These are phyloP conservation scores for Leishmania arabica DNA, from an alignment of 208 protist genomes.

Conservation along the genomic window DNA sequence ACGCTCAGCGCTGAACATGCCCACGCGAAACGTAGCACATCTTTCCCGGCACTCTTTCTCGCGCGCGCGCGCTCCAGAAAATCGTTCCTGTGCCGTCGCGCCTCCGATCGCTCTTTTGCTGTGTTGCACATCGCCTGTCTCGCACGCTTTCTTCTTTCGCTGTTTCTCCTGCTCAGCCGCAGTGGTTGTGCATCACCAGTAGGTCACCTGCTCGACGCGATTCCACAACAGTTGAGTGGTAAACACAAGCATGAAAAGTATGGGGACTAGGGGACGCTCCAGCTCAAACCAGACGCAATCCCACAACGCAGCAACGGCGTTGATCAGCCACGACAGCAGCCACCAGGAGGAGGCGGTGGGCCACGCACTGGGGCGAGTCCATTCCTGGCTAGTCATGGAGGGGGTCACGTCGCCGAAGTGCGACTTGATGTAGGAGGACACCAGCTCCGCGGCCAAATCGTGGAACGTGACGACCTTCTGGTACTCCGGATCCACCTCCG, in stretches of 20 bases:
- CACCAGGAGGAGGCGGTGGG: not conserved
- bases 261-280: slow-evolving; percentile 15
- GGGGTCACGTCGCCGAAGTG: slow-evolving; percentile 11
- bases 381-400: not conserved
- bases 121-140: not conserved
- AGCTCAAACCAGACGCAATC: slow-evolving; percentile 8
- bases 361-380: not conserved
- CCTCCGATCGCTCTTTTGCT: not conserved
- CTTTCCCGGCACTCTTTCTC: not conserved
- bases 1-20: not conserved
- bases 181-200: slow-evolving; percentile 12
- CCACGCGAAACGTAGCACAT: too few relatives aligned
- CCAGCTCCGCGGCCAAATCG: slow-evolving; percentile 22
- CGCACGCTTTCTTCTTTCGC: not conserved
- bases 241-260: slow-evolving; percentile 20
- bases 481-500: slow-evolving; percentile 22
- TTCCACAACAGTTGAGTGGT: slow-evolving; percentile 23
- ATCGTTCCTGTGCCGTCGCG: not conserved
- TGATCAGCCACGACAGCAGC: slow-evolving; percentile 10
- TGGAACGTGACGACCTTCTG: slow-evolving; percentile 25
- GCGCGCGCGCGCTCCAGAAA: not conserved
- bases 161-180: not conserved
- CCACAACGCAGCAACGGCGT: slow-evolving; percentile 1
- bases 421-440: slow-evolving; percentile 12
- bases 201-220: slow-evolving; percentile 20